These are phyloP conservation scores for Candida namnaoensis DNA, from an alignment of 805 yeast species.

Conservation along the genomic window DNA sequence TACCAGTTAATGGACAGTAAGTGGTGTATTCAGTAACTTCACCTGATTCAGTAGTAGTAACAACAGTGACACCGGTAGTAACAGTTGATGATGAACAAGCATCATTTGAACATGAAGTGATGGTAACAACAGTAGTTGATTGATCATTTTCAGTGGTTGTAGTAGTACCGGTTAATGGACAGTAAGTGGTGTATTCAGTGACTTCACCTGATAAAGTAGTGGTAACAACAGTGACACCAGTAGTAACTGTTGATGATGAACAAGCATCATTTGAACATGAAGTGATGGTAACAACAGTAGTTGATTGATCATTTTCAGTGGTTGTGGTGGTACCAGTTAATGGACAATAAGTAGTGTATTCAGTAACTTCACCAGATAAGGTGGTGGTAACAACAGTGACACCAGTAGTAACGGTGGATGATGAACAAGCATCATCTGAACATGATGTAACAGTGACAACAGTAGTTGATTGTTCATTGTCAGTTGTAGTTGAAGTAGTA, in stretches of 20 bases:
- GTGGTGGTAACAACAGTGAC: conserved; percentile 22
- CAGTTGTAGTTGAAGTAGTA: conserved; percentile 15
- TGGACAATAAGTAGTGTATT: conserved; percentile 17
- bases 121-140: background rate
- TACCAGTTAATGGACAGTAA: background rate
- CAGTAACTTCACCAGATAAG: conserved; percentile 10
- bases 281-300: conserved; percentile 19
- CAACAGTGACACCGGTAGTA: background rate
- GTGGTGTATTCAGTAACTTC: background rate
- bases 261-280: conserved; percentile 9
- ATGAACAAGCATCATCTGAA: conserved; percentile 7
- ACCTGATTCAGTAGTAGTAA: background rate
- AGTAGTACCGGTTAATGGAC: conserved; percentile 2
- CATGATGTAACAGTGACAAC: conserved; percentile 20
- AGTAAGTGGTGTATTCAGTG: conserved; percentile 1
- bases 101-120: background rate
- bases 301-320: conserved; percentile 4
- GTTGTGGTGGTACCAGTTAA: conserved; percentile 6
- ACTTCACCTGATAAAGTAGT: conserved; percentile 13
- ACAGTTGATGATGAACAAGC: background rate
- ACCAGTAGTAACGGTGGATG: conserved; percentile 18
- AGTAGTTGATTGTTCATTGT: conserved; percentile 15
- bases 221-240: conserved; percentile 13
- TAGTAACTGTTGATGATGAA: conserved; percentile 4
- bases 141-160: background rate